Conservation (phyloP, 352 stramenopile species). For the Phytophthora hibernalis region DNA sequence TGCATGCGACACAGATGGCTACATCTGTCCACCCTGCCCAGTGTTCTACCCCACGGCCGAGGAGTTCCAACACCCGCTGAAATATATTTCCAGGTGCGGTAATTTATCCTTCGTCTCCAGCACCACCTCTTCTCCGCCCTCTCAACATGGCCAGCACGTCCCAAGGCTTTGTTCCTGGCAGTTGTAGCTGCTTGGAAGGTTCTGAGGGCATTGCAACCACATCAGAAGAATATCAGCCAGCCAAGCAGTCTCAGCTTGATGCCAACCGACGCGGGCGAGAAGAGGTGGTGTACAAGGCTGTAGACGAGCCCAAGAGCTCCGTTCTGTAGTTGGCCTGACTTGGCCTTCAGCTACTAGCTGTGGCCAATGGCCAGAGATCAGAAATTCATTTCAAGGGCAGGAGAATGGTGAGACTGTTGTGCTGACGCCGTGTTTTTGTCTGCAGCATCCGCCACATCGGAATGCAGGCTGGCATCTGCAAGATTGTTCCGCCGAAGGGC, state of each 20-base stretch:
- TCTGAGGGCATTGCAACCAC: neutral
- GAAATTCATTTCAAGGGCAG: neutral
- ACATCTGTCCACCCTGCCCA: conserved; percentile 85
- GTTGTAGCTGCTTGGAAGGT: neutral
- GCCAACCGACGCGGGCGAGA: conserved; percentile 23
- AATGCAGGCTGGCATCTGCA: conserved; percentile 96
- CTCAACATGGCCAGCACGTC: neutral
- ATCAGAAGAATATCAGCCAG: neutral
- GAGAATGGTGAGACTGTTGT: neutral
- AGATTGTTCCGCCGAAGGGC: conserved; percentile 97
- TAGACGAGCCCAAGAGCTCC: neutral
- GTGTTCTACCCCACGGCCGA: conserved; percentile 88
- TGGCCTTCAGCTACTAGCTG: conserved; percentile 1
- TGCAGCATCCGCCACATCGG: conserved; percentile 89
- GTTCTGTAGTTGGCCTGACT: neutral
- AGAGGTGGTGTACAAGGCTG: conserved; percentile 6
- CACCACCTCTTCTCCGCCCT: conserved; percentile 10
- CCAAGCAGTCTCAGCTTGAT: conserved; percentile 17
- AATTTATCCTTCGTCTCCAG: conserved; percentile 47
- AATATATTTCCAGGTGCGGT: conserved; percentile 92
- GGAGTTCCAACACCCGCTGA: conserved; percentile 91
- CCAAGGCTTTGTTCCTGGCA: conserved; percentile 4
- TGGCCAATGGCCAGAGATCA: neutral
- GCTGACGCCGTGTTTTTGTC: conserved; percentile 7
- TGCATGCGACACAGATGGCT: conserved; percentile 63